A percentile compares a stretch with the other conserved stretches of the same genome.
phyloP scores from a whole-genome alignment of 2,329 filamentous ascomycete species.

The Fusarium sp. region DNA sequence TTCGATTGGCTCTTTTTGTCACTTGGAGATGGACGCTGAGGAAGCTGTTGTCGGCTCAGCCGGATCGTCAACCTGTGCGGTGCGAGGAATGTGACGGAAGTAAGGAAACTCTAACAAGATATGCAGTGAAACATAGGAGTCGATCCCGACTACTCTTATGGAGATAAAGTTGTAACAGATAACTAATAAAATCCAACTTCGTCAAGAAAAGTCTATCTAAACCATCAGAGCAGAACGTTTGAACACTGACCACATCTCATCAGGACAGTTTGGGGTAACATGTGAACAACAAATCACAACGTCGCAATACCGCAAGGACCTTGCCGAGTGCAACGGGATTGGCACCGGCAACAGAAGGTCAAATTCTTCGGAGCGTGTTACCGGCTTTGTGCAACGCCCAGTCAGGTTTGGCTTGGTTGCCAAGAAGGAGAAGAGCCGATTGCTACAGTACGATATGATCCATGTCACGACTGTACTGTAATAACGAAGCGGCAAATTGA shows the following conservation, averaged over 20 bases:
- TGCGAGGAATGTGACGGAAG: conserved; percentile 37
- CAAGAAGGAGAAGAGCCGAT: conserved; percentile 30
- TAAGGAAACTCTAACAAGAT: conserved; percentile 10
- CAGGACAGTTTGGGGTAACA: conserved; percentile 9
- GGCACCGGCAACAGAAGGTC: conserved; percentile 11
- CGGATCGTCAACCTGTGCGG: conserved; percentile 29
- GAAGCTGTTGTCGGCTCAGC: conserved; percentile 21
- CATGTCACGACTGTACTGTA: conserved; percentile 23
- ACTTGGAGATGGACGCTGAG: conserved; percentile 10
- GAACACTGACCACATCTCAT: conserved; percentile 4
- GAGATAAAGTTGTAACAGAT: no score
- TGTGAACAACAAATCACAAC: conserved; percentile 7
- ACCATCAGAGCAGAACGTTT: background rate
- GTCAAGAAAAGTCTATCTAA: background rate
- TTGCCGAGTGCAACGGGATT: background rate
- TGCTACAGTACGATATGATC: background rate
- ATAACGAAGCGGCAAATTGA: conserved; percentile 1
- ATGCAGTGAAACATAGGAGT: conserved; percentile 21
- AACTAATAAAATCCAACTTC: background rate
- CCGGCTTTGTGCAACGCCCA: conserved; percentile 15
- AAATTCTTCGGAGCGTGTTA: conserved; percentile 19
- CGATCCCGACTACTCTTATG: background rate
- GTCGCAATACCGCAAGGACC: background rate
- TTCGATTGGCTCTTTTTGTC: background rate
- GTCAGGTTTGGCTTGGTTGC: conserved; percentile 31